A percentile compares a stretch with the other conserved stretches of the same genome.
phyloP scores from a whole-genome alignment of 1,139 yeast genomes.

The Blastobotrys illinoisensis region DNA sequence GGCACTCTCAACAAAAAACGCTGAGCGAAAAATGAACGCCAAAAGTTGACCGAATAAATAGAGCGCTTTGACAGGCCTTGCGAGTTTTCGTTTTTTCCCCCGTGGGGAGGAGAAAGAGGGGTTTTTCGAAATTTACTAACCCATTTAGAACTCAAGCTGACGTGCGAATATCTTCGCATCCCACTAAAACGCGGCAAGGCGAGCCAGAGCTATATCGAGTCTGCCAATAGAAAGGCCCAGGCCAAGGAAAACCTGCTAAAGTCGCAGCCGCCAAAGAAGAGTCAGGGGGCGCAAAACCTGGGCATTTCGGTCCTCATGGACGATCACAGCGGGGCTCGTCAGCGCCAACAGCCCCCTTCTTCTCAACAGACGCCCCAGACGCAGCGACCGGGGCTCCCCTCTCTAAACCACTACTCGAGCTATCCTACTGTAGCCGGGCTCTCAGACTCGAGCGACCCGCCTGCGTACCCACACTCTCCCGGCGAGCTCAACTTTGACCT shows the following conservation, averaged over 20 bases:
- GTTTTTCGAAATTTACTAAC: not conserved
- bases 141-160: conserved; percentile 21
- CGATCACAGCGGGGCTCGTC: not conserved
- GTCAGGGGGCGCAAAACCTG: not conserved
- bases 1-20: no score
- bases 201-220: conserved; percentile 22
- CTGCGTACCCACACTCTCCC: not conserved
- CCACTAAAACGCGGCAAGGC: conserved; percentile 41
- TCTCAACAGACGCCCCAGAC: not conserved
- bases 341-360: not conserved
- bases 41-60: no score
- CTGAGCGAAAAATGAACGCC: no score
- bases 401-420: not conserved
- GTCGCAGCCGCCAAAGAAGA: not conserved
- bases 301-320: not conserved
- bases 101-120: not conserved
- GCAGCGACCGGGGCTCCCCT: not conserved
- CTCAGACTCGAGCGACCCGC: not conserved
- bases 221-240: conserved; percentile 8
- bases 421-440: not conserved
- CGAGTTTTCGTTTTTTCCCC: not conserved
- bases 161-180: conserved; percentile 36
- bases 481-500: not conserved
- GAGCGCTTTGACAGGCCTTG: no score
- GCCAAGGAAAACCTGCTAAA: conserved; percentile 7